Conservation (phyloP, 2,329 filamentous ascomycete genomes). For the Stachybotrys elegans region DNA sequence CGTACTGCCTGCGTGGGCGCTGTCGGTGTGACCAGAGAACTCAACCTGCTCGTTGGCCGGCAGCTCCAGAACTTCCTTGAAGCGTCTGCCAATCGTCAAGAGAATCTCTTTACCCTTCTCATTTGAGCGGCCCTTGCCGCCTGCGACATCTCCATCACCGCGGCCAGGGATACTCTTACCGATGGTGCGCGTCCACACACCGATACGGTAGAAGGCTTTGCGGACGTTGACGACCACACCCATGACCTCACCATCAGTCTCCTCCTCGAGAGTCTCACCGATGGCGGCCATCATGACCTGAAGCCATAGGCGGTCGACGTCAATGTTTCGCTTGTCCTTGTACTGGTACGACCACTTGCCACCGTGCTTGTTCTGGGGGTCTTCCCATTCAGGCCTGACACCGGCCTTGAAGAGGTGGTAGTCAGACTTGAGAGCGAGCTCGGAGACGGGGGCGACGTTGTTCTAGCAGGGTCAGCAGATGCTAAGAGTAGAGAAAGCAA, state of each 20-base stretch:
- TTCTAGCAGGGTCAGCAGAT: conserved; percentile 55
- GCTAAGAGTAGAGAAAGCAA: not conserved
- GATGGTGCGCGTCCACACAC: conserved; percentile 93
- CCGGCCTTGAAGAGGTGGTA: conserved; percentile 99
- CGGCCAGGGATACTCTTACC: conserved; percentile 77
- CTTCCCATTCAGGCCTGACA: conserved; percentile 97
- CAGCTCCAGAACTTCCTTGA: conserved; percentile 88
- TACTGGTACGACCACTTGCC: conserved; percentile 99
- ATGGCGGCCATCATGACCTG: conserved; percentile 96
- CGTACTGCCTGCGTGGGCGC: conserved; percentile 86
- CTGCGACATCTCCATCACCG: conserved; percentile 66
- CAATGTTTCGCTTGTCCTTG: conserved; percentile 88
- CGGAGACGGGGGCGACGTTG: conserved; percentile 94
- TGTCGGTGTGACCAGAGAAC: conserved; percentile 95
- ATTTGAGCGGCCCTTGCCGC: conserved; percentile 68
- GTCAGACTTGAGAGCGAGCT: conserved; percentile 94
- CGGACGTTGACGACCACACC: conserved; percentile 98
- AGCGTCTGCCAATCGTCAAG: conserved; percentile 76
- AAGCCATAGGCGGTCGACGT: conserved; percentile 94
- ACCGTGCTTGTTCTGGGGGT: conserved; percentile 96
- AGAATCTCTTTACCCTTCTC: conserved; percentile 86
- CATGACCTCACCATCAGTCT: conserved; percentile 96
- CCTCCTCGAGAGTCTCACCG: conserved; percentile 93
- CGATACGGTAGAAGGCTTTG: conserved; percentile 96
- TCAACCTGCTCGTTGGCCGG: conserved; percentile 74